These are phyloP conservation scores for Phytopythium sindhum DNA, from an alignment of 352 stramenopile genomes.

Conservation along the genomic window DNA sequence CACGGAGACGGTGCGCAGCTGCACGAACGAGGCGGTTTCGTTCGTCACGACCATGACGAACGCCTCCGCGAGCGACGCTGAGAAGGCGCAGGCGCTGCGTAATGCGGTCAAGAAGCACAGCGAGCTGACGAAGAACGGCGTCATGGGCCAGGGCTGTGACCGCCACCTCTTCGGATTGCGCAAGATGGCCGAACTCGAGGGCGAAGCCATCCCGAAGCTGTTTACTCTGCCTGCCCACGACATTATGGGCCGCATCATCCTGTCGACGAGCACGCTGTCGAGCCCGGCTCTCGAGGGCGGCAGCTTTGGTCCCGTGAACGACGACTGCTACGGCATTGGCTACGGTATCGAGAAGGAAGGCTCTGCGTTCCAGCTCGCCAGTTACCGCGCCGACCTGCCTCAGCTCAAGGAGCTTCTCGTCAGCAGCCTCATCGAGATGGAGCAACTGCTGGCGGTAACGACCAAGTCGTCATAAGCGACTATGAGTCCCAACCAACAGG, in stretches of 20 bases:
- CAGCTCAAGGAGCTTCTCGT: constrained; percentile 73
- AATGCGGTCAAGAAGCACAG: constrained; percentile 83
- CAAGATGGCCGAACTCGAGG: constrained; percentile 63
- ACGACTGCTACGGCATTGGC: constrained; percentile 88
- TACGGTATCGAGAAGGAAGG: constrained; percentile 86
- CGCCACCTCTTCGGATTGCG: constrained; percentile 82
- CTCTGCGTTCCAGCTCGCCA: constrained; percentile 84
- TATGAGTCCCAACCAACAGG: neutral
- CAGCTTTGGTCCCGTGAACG: constrained; percentile 88
- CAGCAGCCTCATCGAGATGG: constrained; percentile 69
- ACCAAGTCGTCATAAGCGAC: constrained; percentile 15
- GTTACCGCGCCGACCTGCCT: constrained; percentile 75
- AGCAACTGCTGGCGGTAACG: constrained; percentile 49
- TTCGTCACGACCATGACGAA: constrained; percentile 79
- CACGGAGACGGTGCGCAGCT: constrained; percentile 88
- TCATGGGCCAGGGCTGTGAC: constrained; percentile 90
- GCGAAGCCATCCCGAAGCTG: constrained; percentile 57
- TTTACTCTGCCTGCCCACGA: constrained; percentile 79
- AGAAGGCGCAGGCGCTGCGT: constrained; percentile 69
- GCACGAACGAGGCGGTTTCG: constrained; percentile 77
- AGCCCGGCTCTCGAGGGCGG: constrained; percentile 81
- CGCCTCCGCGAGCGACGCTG: constrained; percentile 34
- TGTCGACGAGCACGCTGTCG: constrained; percentile 89
- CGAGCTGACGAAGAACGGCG: constrained; percentile 86
- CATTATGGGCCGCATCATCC: constrained; percentile 85